Evolutionary conservation across 257 asterid genomes (phyloP).

Genomic region (Penstemon newberryi): DNA sequence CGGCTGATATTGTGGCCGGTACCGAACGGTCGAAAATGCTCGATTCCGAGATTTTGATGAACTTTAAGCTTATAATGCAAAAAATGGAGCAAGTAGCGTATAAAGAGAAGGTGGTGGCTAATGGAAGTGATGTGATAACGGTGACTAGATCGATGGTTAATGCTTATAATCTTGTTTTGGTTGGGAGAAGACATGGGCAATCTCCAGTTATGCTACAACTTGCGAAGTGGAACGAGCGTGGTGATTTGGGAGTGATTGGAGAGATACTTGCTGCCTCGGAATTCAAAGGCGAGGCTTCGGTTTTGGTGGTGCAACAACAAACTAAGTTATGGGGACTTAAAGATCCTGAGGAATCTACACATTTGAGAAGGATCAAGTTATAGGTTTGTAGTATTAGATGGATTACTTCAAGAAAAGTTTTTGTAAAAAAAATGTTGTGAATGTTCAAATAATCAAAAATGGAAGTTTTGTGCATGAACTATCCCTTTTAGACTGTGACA

Average conservation of each 20-base stretch:
- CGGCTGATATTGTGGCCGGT: conserved; percentile 43
- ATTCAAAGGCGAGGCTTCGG: conserved; percentile 42
- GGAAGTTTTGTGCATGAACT: conserved; percentile 8
- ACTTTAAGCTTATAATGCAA: conserved; percentile 35
- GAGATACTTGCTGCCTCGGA: conserved; percentile 50
- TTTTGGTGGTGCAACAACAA: conserved; percentile 64
- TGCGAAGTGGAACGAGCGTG: conserved; percentile 39
- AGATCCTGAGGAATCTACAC: conserved; percentile 73
- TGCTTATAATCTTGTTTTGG: conserved; percentile 51
- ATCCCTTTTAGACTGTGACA: neutral
- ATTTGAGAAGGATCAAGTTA: conserved; percentile 53
- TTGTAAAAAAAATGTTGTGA: neutral
- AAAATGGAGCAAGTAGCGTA: conserved; percentile 29
- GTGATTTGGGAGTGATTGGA: conserved; percentile 59
- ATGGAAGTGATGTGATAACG: conserved; percentile 46
- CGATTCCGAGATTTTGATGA: conserved; percentile 48
- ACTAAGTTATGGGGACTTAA: conserved; percentile 57
- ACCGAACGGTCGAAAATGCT: conserved; percentile 58
- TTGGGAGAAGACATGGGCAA: conserved; percentile 57
- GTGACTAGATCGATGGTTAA: conserved; percentile 40
- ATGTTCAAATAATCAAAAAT: conserved; percentile 1
- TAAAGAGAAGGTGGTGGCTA: conserved; percentile 42
- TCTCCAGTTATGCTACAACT: conserved; percentile 47
- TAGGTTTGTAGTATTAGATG: conserved; percentile 25
- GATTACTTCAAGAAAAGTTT: neutral